These are phyloP conservation scores for Fusarium hainanense DNA, from an alignment of 2,329 filamentous ascomycete species.

Conservation along the genomic window DNA sequence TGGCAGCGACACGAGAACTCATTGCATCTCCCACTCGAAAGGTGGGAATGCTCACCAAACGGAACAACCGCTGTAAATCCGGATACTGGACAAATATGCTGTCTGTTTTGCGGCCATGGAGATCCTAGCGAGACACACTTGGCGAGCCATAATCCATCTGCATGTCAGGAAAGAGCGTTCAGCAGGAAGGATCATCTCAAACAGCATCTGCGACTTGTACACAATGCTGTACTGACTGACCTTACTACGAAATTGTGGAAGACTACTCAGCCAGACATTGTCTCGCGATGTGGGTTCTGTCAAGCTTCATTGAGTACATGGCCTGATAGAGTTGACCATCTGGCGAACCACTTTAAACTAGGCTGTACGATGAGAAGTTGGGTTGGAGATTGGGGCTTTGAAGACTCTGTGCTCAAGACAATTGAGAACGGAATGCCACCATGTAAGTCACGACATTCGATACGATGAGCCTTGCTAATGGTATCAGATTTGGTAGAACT, in stretches of 20 bases:
- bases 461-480: not conserved
- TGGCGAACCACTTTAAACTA: constrained; percentile 56
- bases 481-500: constrained; percentile 34
- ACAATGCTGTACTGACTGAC: constrained; percentile 52
- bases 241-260: constrained; percentile 50
- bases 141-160: constrained; percentile 50
- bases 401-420: constrained; percentile 49
- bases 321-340: constrained; percentile 51
- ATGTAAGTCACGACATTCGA: constrained; percentile 40
- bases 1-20: constrained; percentile 63
- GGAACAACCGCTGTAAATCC: constrained; percentile 51
- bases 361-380: constrained; percentile 56
- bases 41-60: constrained; percentile 57
- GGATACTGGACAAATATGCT: constrained; percentile 43
- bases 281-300: constrained; percentile 56
- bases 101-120: constrained; percentile 52
- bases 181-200: constrained; percentile 58
- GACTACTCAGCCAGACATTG: constrained; percentile 49
- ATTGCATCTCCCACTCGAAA: constrained; percentile 58
- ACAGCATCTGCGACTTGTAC: constrained; percentile 56
- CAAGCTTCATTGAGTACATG: constrained; percentile 51
- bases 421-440: constrained; percentile 57
- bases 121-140: constrained; percentile 50
- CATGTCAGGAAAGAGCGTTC: constrained; percentile 63
- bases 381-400: constrained; percentile 58